Evolutionary conservation across 257 asterid genomes (phyloP), one percentile per base, ranked within the genome.

Genomic region (Fraxinus cuspidata): DNA sequence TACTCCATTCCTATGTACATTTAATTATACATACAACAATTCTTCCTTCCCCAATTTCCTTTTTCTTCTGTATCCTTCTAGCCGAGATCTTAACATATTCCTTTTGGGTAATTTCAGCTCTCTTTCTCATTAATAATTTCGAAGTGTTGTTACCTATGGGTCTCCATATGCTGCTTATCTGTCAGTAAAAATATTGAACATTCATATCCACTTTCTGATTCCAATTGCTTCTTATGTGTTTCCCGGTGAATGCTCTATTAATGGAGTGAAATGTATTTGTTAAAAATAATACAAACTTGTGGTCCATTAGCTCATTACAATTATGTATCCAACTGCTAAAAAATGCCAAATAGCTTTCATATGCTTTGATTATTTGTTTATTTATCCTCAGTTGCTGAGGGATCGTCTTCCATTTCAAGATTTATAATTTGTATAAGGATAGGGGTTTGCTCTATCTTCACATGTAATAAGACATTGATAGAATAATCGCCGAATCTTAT

Each of bases 201-300:
- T 47, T 28, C 58, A 71, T 49, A 64, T 60, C 60, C 10, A 53
- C 23, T 60, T 70, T 71, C 65, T 40, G 63, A 31, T 72, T 66
- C 29, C 38, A 37, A 58, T 70, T 38, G 58, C 44, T 71, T 76
- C 81, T 32, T 60, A 77, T 37, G 68, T 29, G 16, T 35, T 40
- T 42, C 35, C 23, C 23, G 5, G 76, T 28, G 63, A 44, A 53
- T 49, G 31, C 38, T 70, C 80, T 63, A 67, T 38, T 66, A 31
- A 31, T 44, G 66, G 37, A 67, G 25, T 53, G 58, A 69, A 74
- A 38, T 72, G 56, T 27, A 71, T 27, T 9, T 68, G 70, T 72
- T 49, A 49, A 71, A 32, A 74, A 65, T 72, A 68, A 29, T 71
- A 21, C 16, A 65, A 71, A 31, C 18, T 67, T 10, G 64, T 53